Evolutionary conservation across 2,329 filamentous ascomycete species (phyloP).

Genomic region (Thielaviopsis euricoi): DNA sequence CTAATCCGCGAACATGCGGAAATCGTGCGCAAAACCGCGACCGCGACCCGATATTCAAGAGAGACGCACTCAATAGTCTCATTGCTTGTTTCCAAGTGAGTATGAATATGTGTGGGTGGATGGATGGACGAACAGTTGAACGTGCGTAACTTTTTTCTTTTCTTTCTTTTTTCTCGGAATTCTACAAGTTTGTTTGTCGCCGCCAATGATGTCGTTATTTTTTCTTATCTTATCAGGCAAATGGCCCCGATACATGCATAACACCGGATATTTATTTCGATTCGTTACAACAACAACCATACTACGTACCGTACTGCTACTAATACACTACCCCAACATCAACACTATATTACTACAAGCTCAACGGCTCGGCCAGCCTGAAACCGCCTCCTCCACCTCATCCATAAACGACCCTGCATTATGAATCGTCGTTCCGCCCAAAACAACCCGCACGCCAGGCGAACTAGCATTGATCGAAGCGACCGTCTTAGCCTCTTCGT

Average conservation of each 20-base stretch:
- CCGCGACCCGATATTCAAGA: not conserved
- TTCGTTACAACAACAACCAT: not conserved
- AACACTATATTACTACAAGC: not conserved
- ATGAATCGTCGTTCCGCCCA: conserved; percentile 76
- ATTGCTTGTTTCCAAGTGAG: not conserved
- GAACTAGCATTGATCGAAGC: conserved; percentile 87
- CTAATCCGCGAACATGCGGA: not conserved
- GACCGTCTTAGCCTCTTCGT: conserved; percentile 92
- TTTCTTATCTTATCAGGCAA: conserved; percentile 11
- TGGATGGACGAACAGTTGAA: no score
- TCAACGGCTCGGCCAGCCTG: conserved; percentile 50
- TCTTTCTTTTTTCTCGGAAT: no score
- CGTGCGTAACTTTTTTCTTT: no score
- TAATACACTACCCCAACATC: not conserved
- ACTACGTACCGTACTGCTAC: not conserved
- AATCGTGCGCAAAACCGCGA: not conserved
- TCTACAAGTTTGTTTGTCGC: not conserved
- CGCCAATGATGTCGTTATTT: not conserved
- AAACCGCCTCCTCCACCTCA: conserved; percentile 79
- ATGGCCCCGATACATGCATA: conserved; percentile 9
- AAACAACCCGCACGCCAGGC: conserved; percentile 72
- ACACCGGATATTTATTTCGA: not conserved
- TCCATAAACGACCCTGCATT: conserved; percentile 80
- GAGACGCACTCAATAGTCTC: not conserved
- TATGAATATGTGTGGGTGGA: not conserved